A percentile compares a stretch with the other conserved stretches of the same genome.
phyloP scores from a whole-genome alignment of 176 grass and related monocot species.

The Phoenix roebelenii region DNA sequence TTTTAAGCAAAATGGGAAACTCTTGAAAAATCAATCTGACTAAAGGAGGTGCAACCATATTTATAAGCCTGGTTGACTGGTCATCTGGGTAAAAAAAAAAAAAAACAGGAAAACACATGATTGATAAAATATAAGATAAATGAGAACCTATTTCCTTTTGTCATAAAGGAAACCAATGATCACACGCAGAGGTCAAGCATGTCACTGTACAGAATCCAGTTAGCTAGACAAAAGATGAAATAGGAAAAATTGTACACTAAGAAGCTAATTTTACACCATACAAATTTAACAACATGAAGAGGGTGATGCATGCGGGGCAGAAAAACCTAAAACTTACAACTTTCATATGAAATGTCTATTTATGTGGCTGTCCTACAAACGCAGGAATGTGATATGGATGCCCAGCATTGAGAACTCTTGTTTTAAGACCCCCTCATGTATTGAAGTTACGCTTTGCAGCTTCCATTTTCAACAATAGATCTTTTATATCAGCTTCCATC shows the following conservation, averaged over 20 bases:
- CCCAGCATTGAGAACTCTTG: not conserved
- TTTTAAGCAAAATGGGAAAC: too few species aligned
- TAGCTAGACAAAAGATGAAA: not conserved
- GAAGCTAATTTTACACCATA: not conserved
- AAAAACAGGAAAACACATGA: too few species aligned
- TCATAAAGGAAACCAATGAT: not conserved
- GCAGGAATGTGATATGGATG: not conserved
- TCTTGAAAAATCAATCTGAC: too few species aligned
- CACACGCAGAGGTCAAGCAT: not conserved
- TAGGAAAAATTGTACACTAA: not conserved
- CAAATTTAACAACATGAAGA: slow-evolving; percentile 6
- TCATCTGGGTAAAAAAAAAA: too few species aligned
- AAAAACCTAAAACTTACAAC: slow-evolving; percentile 6
- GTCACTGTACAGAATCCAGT: slow-evolving; percentile 5
- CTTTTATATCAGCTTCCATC: slow-evolving; percentile 72
- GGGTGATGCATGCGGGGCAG: not conserved
- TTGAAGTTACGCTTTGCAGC: slow-evolving; percentile 53
- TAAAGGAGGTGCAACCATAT: too few species aligned
- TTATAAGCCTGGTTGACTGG: too few species aligned
- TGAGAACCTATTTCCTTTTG: not conserved
- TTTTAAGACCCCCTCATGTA: not conserved
- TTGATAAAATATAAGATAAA: not conserved
- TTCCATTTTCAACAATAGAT: slow-evolving; percentile 89
- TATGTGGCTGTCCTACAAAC: slow-evolving; percentile 7
- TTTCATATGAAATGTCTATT: slow-evolving; percentile 11